Conservation (phyloP, 192 early-diverging fungal genomes). For the Entomortierella beljakovae region DNA sequence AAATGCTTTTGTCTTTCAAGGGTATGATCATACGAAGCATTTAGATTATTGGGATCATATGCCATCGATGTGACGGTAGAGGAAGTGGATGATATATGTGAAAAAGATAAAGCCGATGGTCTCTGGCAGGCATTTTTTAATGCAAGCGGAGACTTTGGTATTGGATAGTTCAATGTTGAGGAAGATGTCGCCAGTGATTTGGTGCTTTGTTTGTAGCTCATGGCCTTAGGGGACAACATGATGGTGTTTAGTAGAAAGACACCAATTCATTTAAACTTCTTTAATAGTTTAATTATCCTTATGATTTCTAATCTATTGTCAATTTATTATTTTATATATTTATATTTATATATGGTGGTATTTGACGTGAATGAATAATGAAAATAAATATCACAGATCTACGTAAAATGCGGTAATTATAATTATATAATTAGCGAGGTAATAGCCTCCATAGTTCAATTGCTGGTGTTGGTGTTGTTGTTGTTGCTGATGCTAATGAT, state of each 20-base stretch:
- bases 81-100: background rate
- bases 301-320: too few species aligned
- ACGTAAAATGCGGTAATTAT: too few species aligned
- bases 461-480: constrained; percentile 31
- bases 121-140: background rate
- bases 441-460: constrained; percentile 37
- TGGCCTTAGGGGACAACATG: too few species aligned
- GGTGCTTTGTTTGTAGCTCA: too few species aligned
- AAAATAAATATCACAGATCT: too few species aligned
- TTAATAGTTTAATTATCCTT: too few species aligned
- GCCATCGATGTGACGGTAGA: background rate
- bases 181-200: background rate
- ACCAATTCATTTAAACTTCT: too few species aligned
- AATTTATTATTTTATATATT: too few species aligned
- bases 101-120: background rate
- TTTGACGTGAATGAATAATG: too few species aligned
- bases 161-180: background rate
- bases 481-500: constrained; percentile 33
- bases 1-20: background rate
- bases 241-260: too few species aligned
- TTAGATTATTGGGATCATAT: background rate
- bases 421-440: background rate
- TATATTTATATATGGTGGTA: too few species aligned
- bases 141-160: background rate
- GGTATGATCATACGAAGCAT: background rate